A percentile compares a stretch with the other conserved stretches of the same genome.
These are phyloP conservation scores for Aplosporella prunicola DNA, from an alignment of 2,329 filamentous ascomycete species.

Conservation along the genomic window DNA sequence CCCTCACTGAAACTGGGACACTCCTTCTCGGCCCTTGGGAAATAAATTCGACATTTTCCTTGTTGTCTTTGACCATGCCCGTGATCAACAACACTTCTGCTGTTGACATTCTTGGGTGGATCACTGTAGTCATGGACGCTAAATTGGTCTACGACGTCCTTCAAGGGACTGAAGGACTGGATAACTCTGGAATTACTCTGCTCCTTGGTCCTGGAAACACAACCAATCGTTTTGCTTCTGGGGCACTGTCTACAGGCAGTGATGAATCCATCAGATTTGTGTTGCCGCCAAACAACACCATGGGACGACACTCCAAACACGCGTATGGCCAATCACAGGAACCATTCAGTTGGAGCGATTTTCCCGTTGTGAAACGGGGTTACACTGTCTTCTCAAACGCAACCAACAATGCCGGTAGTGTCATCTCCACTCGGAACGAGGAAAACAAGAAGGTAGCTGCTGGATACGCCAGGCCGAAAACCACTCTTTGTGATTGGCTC, in stretches of 20 bases:
- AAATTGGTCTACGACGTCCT: slow-evolving; percentile 53
- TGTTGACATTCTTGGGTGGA: slow-evolving; percentile 65
- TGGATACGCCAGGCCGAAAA: slow-evolving; percentile 66
- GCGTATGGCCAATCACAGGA: slow-evolving; percentile 15
- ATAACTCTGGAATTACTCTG: slow-evolving; percentile 58
- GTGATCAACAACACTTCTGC: slow-evolving; percentile 57
- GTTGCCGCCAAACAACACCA: slow-evolving; percentile 23
- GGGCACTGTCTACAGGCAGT: slow-evolving; percentile 22
- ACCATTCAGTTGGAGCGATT: slow-evolving; percentile 51
- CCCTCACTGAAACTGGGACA: slow-evolving; percentile 40
- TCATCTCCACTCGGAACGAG: slow-evolving; percentile 64
- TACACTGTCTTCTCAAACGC: slow-evolving; percentile 40
- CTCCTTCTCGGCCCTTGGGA: slow-evolving; percentile 69
- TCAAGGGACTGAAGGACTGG: slow-evolving; percentile 52
- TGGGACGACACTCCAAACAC: slow-evolving; percentile 23
- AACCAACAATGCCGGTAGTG: slow-evolving; percentile 53
- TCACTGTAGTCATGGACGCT: slow-evolving; percentile 70
- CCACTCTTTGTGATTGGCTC: slow-evolving; percentile 67
- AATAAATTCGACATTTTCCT: slow-evolving; percentile 62
- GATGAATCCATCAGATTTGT: slow-evolving; percentile 22
- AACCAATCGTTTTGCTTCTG: slow-evolving; percentile 47
- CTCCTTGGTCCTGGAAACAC: slow-evolving; percentile 57
- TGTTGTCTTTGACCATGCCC: slow-evolving; percentile 74
- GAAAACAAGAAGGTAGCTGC: slow-evolving; percentile 60
- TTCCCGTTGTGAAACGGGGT: slow-evolving; percentile 52